These are phyloP conservation scores for Quercus cerris DNA, from an alignment of 306 rosid genomes.

Conservation along the genomic window DNA sequence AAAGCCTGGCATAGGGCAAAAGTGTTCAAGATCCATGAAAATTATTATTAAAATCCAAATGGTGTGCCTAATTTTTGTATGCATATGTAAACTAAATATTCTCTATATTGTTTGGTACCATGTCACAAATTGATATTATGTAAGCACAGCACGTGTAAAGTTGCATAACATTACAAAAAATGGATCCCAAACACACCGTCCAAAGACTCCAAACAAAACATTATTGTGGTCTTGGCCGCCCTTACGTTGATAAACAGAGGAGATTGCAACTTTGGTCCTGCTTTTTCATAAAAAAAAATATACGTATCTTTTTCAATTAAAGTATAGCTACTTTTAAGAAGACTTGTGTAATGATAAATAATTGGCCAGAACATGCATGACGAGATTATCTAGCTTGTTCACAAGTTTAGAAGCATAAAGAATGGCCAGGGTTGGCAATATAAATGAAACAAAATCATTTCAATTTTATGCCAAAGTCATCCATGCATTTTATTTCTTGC, in stretches of 20 bases:
- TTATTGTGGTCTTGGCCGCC: constrained; percentile 39
- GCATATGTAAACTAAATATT: constrained; percentile 1
- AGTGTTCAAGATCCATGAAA: background rate
- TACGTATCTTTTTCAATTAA: background rate
- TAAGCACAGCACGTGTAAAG: constrained; percentile 9
- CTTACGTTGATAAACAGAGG: constrained; percentile 14
- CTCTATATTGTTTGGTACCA: background rate
- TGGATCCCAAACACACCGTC: constrained; percentile 40
- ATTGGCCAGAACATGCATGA: background rate
- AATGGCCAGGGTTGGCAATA: too few species aligned
- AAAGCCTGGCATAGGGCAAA: constrained; percentile 7
- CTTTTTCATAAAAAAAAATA: background rate
- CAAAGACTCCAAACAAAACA: constrained; percentile 24
- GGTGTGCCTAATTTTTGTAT: background rate
- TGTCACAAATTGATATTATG: constrained; percentile 20
- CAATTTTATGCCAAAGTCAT: background rate
- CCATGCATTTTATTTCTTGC: background rate
- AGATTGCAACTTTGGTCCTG: constrained; percentile 6
- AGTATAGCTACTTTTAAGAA: background rate
- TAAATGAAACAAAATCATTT: too few species aligned
- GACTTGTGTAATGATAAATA: background rate
- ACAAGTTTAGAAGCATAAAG: background rate
- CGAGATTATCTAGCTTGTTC: background rate
- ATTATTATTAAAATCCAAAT: background rate
- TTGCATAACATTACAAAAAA: constrained; percentile 15